Evolutionary conservation across 805 yeast genomes (phyloP).

Genomic region (Ogataea philodendri): DNA sequence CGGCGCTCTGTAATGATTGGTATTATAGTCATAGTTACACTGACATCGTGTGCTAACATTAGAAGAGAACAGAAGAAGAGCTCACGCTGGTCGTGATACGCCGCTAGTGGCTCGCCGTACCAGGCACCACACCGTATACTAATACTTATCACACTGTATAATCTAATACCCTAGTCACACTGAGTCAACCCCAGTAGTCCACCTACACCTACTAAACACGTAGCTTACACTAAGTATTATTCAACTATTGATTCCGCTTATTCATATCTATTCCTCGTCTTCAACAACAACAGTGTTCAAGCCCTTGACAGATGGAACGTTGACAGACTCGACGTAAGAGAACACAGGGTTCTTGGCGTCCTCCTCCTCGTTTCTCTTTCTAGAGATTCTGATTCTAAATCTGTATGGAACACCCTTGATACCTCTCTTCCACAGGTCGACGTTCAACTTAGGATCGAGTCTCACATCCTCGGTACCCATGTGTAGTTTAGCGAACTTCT

Average conservation of each 20-base stretch:
- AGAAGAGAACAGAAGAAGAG: not conserved
- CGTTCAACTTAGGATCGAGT: constrained; percentile 97
- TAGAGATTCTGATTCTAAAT: constrained; percentile 95
- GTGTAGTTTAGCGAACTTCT: constrained; percentile 97
- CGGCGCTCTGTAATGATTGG: constrained; percentile 62
- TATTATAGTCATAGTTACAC: constrained; percentile 84
- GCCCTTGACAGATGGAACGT: constrained; percentile 94
- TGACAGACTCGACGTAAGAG: constrained; percentile 97
- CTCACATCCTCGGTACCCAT: constrained; percentile 99
- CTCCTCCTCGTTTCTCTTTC: constrained; percentile 99
- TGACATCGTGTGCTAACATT: constrained; percentile 38
- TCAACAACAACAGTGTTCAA: constrained; percentile 96
- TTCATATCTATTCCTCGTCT: constrained; percentile 42
- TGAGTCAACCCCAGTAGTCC: no score
- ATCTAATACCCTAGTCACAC: not conserved
- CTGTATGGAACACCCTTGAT: constrained; percentile 98
- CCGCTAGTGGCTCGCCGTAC: no score
- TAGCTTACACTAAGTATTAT: constrained; percentile 1
- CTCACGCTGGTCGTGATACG: not conserved
- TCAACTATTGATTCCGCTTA: constrained; percentile 11
- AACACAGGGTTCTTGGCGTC: constrained; percentile 96
- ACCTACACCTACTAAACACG: not conserved
- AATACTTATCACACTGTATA: not conserved
- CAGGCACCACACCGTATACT: no score
- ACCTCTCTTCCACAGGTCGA: constrained; percentile 99